A percentile compares a stretch with the other conserved stretches of the same genome.
Conservation (phyloP, 1,284 basidiomycete genomes). For the Neolentinus lepideus region DNA sequence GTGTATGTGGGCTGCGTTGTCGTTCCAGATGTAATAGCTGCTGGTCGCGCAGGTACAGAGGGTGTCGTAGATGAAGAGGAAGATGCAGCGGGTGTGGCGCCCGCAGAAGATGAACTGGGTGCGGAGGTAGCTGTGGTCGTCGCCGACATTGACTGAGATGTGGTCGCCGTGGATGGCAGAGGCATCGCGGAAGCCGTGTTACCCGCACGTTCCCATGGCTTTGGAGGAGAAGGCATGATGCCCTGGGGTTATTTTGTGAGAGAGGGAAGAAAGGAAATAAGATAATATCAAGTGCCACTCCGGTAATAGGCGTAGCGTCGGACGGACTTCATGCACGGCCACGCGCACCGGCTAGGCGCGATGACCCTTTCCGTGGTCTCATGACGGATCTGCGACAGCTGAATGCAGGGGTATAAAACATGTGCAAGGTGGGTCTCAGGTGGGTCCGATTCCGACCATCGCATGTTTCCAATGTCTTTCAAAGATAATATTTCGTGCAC, state of each 20-base stretch:
- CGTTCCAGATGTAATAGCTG: slow-evolving; percentile 18
- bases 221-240: slow-evolving; percentile 72
- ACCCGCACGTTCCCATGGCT: slow-evolving; percentile 74
- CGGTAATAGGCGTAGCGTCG: background rate
- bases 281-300: background rate
- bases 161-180: slow-evolving; percentile 5
- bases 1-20: slow-evolving; percentile 17
- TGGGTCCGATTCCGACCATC: background rate
- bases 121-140: slow-evolving; percentile 6
- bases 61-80: slow-evolving; percentile 20
- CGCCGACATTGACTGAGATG: slow-evolving; percentile 1
- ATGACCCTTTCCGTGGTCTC: background rate
- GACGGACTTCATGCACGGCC: background rate
- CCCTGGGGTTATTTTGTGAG: background rate
- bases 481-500: no score
- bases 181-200: slow-evolving; percentile 13
- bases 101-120: slow-evolving; percentile 13
- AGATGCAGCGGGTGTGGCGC: slow-evolving; percentile 10
- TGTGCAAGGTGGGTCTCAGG: no score
- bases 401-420: no score
- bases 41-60: slow-evolving; percentile 32
- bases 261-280: background rate
- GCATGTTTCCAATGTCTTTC: background rate
- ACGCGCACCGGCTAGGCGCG: background rate
- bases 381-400: no score